Evolutionary conservation across 345 rosid species (phyloP).

Genomic region (Salix udensis): DNA sequence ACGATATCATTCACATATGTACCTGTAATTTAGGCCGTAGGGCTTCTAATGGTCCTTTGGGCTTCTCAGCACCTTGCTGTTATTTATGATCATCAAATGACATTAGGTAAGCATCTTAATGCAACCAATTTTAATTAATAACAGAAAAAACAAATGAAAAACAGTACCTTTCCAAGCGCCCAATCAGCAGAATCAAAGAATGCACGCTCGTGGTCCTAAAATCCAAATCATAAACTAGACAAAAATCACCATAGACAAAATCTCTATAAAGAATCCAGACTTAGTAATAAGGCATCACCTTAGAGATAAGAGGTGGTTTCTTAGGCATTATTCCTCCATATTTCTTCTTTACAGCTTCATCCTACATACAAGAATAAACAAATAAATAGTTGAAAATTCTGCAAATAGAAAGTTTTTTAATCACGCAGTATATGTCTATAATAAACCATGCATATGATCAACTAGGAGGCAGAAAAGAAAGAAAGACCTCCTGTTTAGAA

Average conservation of each 20-base stretch:
- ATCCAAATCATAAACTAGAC: slow-evolving; percentile 18
- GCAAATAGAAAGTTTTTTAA: not conserved
- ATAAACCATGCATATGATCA: slow-evolving; percentile 2
- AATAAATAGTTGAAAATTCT: not conserved
- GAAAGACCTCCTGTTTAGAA: slow-evolving; percentile 59
- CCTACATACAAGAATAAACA: slow-evolving; percentile 32
- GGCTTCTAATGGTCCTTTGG: slow-evolving; percentile 98
- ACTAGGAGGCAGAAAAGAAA: not conserved
- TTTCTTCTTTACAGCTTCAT: slow-evolving; percentile 67
- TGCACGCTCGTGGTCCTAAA: slow-evolving; percentile 92
- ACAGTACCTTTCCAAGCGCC: slow-evolving; percentile 96
- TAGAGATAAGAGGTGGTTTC: slow-evolving; percentile 99
- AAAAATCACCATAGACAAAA: slow-evolving; percentile 6
- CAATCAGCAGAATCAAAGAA: slow-evolving; percentile 99
- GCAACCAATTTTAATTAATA: slow-evolving; percentile 8
- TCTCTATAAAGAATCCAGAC: not conserved
- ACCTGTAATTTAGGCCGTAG: slow-evolving; percentile 99
- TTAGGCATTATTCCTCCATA: slow-evolving; percentile 95
- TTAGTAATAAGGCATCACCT: slow-evolving; percentile 40
- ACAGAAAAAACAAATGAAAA: slow-evolving; percentile 1
- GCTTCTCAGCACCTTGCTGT: slow-evolving; percentile 98
- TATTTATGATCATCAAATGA: slow-evolving; percentile 13
- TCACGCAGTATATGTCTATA: slow-evolving; percentile 2
- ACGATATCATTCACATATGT: not conserved
- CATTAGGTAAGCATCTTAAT: slow-evolving; percentile 13